These are phyloP conservation scores for Hortiboletus rubellus DNA, from an alignment of 1,284 basidiomycete species.

Conservation along the genomic window DNA sequence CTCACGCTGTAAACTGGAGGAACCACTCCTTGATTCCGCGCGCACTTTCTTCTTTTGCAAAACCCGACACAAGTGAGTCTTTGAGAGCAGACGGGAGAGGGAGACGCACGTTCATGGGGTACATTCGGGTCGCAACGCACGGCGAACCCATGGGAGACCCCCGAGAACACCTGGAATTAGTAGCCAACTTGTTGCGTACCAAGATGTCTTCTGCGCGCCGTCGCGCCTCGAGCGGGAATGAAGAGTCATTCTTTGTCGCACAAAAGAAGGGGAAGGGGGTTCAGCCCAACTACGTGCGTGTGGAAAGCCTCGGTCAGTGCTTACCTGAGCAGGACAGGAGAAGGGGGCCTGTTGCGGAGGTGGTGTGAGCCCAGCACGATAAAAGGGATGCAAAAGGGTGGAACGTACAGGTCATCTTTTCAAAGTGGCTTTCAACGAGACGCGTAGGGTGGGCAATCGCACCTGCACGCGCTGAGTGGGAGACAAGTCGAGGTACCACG, in stretches of 20 bases:
- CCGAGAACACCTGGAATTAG: constrained; percentile 33
- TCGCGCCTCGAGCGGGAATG: constrained; percentile 24
- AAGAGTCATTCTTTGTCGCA: constrained; percentile 32
- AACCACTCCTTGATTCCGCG: constrained; percentile 49
- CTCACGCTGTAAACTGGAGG: constrained; percentile 35
- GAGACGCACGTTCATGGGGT: constrained; percentile 32
- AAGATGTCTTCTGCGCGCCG: constrained; percentile 34
- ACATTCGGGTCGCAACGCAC: constrained; percentile 18
- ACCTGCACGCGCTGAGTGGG: constrained; percentile 29
- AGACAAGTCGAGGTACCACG: neutral
- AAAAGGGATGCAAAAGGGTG: too few species aligned
- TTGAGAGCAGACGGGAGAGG: constrained; percentile 33
- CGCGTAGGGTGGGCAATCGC: constrained; percentile 56
- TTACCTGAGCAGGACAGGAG: constrained; percentile 52
- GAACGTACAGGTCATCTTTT: constrained; percentile 45
- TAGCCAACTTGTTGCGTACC: constrained; percentile 26
- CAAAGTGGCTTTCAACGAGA: constrained; percentile 54
- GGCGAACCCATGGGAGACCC: constrained; percentile 35
- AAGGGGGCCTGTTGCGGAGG: constrained; percentile 43
- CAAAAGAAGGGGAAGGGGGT: neutral
- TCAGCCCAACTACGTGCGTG: constrained; percentile 24
- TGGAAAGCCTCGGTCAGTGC: neutral
- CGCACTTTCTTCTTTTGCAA: constrained; percentile 60
- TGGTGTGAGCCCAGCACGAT: neutral
- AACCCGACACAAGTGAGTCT: constrained; percentile 45